phyloP scores from a whole-genome alignment of 106 monocot species.

The Posidonia australis region DNA sequence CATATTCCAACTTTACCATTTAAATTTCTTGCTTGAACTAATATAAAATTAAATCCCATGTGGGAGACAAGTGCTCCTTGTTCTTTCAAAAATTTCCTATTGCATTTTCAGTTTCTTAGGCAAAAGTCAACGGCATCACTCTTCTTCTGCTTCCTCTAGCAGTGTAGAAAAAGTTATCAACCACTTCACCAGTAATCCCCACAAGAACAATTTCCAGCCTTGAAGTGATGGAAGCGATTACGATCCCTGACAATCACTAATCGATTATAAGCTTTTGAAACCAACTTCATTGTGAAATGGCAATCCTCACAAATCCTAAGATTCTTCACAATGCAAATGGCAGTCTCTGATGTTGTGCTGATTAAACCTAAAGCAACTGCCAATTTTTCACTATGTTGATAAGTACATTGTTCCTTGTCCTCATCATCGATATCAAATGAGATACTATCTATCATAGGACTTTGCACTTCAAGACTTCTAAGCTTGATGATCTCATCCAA shows the following conservation, averaged over 20 bases:
- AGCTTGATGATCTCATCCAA: slow-evolving; percentile 42
- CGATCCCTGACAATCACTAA: slow-evolving; percentile 44
- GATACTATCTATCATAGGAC: not conserved
- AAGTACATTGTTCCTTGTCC: slow-evolving; percentile 44
- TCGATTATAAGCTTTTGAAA: slow-evolving; percentile 34
- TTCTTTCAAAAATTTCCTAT: too few relatives aligned
- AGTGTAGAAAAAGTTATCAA: too few relatives aligned
- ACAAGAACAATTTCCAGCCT: slow-evolving; percentile 50
- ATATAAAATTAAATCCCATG: too few relatives aligned
- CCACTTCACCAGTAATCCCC: slow-evolving; percentile 45
- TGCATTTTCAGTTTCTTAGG: too few relatives aligned
- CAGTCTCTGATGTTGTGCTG: slow-evolving; percentile 23
- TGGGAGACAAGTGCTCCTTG: too few relatives aligned
- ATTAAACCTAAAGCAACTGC: slow-evolving; percentile 60
- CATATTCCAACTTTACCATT: too few relatives aligned
- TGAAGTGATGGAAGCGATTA: slow-evolving; percentile 58
- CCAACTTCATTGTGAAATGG: slow-evolving; percentile 56
- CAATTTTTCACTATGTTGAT: slow-evolving; percentile 61
- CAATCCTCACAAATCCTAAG: slow-evolving; percentile 66
- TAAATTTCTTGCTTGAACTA: too few relatives aligned
- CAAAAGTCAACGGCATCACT: too few relatives aligned
- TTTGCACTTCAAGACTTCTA: slow-evolving; percentile 14
- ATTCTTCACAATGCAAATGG: slow-evolving; percentile 48
- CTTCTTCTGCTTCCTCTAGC: too few relatives aligned
- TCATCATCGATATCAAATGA: slow-evolving; percentile 32